Evolutionary conservation across 345 rosid genomes (phyloP).

Genomic region (Fremontodendron californicum): DNA sequence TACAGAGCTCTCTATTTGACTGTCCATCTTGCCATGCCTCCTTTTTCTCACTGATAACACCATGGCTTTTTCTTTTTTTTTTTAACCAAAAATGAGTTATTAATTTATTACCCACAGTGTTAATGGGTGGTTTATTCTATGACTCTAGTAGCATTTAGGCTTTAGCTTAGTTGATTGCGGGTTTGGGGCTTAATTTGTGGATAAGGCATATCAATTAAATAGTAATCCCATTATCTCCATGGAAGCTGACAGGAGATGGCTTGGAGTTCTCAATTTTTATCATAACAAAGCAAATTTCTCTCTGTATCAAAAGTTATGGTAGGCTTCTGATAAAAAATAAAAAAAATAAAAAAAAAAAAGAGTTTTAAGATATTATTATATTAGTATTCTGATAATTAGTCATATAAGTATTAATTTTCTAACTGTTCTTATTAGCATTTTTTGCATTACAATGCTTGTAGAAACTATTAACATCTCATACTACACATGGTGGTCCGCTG

Average conservation of each 20-base stretch:
- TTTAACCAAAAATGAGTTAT: background rate
- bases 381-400: too few relatives aligned
- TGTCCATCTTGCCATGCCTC: slow-evolving; percentile 21
- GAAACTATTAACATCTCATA: background rate
- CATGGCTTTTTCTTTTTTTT: background rate
- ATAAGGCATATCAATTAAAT: background rate
- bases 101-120: background rate
- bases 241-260: background rate
- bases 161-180: background rate
- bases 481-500: background rate
- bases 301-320: background rate
- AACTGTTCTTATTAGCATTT: background rate
- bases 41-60: background rate
- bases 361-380: background rate
- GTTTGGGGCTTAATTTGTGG: background rate
- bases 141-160: background rate
- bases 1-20: slow-evolving; percentile 1
- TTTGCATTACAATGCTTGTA: background rate
- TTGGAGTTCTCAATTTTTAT: background rate
- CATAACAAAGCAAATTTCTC: slow-evolving; percentile 4
- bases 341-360: background rate
- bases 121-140: background rate
- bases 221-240: background rate
- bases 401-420: background rate
- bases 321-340: background rate